A percentile compares a stretch with the other conserved stretches of the same genome.
Evolutionary conservation across 306 rosid genomes (phyloP).

Genomic region (Prosopis cineraria): DNA sequence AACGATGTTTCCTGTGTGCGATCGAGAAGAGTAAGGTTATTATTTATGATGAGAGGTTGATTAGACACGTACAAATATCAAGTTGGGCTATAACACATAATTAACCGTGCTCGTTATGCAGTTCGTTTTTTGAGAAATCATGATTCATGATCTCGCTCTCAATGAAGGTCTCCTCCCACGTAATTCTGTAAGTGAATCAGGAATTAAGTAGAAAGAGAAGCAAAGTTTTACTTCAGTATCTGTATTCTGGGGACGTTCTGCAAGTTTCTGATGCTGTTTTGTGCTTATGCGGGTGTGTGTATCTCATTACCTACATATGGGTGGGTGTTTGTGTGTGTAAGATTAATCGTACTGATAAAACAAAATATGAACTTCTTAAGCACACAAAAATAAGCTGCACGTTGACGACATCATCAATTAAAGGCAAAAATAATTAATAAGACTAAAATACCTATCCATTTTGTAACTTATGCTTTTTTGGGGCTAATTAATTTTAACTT

Average conservation of each 20-base stretch:
- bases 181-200: background rate
- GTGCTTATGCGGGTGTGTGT: no score
- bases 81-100: background rate
- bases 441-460: background rate
- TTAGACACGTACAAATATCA: background rate
- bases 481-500: background rate
- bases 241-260: no score
- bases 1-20: background rate
- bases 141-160: background rate
- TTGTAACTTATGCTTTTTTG: background rate
- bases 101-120: background rate
- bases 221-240: no score
- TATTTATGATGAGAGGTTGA: background rate
- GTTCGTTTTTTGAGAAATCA: background rate
- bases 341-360: no score
- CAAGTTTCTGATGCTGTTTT: no score
- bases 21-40: background rate
- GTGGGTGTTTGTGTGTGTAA: no score
- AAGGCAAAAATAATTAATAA: background rate
- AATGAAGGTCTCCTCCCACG: background rate
- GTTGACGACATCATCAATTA: background rate
- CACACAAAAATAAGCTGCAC: background rate
- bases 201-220: background rate
- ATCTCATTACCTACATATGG: no score
- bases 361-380: background rate